A percentile compares a stretch with the other conserved stretches of the same genome.
Conservation (phyloP, 2,329 filamentous ascomycete genomes). For the Amylocarpus encephaloides region DNA sequence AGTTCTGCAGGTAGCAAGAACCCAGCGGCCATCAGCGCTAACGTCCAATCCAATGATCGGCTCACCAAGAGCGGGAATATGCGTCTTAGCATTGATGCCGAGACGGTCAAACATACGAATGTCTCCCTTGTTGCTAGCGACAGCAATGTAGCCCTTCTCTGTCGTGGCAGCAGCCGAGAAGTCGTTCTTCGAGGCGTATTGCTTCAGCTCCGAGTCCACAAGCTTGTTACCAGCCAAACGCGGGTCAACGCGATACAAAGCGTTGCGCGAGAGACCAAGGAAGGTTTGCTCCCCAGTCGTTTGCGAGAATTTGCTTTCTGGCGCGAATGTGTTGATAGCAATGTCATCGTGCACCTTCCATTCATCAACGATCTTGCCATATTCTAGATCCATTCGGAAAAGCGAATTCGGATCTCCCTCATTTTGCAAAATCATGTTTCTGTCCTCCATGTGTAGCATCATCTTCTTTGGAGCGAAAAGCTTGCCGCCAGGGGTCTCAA, state of each 20-base stretch:
- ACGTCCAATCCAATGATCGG: slow-evolving; percentile 93
- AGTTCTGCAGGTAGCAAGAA: slow-evolving; percentile 87
- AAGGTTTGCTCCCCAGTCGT: slow-evolving; percentile 96
- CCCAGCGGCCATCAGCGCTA: slow-evolving; percentile 91
- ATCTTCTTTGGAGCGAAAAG: slow-evolving; percentile 80
- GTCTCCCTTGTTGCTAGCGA: slow-evolving; percentile 96
- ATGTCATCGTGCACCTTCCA: slow-evolving; percentile 99
- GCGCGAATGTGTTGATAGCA: slow-evolving; percentile 82
- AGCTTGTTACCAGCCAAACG: slow-evolving; percentile 86
- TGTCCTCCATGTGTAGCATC: slow-evolving; percentile 33
- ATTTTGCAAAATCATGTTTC: slow-evolving; percentile 32
- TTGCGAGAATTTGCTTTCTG: slow-evolving; percentile 96
- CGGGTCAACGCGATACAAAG: slow-evolving; percentile 88
- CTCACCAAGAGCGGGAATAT: slow-evolving; percentile 91
- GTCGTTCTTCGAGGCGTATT: slow-evolving; percentile 94
- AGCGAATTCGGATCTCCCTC: slow-evolving; percentile 75
- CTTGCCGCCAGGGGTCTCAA: slow-evolving; percentile 79
- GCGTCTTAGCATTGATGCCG: slow-evolving; percentile 95
- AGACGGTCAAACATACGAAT: slow-evolving; percentile 94
- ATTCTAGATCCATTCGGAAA: slow-evolving; percentile 96
- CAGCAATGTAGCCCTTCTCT: slow-evolving; percentile 92
- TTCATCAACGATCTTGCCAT: slow-evolving; percentile 95
- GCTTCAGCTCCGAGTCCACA: slow-evolving; percentile 87
- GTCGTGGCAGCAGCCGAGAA: slow-evolving; percentile 94
- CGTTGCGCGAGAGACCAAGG: slow-evolving; percentile 86